Evolutionary conservation across 2,329 filamentous ascomycete species (phyloP).

Genomic region (Fusarium hostae): DNA sequence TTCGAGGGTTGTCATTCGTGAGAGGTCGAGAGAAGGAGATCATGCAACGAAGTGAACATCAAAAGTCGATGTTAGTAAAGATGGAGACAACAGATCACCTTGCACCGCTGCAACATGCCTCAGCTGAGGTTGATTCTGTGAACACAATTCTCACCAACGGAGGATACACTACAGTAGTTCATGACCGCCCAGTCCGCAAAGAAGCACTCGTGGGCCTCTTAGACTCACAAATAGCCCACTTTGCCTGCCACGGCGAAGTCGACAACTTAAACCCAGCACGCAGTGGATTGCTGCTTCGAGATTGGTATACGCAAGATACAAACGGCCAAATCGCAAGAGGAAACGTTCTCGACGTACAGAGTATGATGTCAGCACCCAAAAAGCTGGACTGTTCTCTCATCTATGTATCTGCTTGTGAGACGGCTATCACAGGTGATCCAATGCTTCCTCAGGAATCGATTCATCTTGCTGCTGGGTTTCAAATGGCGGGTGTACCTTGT

Average conservation of each 20-base stretch:
- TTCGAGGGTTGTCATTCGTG: background rate
- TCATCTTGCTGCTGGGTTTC: background rate
- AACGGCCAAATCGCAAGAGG: background rate
- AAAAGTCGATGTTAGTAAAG: background rate
- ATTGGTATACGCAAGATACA: background rate
- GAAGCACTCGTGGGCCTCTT: background rate
- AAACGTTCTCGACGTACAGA: background rate
- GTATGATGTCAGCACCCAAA: background rate
- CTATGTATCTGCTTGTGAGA: background rate
- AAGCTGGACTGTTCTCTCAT: background rate
- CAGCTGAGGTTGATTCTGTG: background rate
- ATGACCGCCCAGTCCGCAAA: background rate
- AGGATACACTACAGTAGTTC: background rate
- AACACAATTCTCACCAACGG: background rate
- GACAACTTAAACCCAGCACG: background rate
- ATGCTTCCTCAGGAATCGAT: background rate
- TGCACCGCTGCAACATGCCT: background rate
- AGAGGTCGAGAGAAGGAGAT: background rate
- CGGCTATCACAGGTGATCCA: background rate
- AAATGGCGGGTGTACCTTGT: background rate
- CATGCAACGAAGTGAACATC: accelerated
- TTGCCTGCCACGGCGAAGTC: background rate
- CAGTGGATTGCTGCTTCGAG: background rate
- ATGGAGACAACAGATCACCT: background rate
- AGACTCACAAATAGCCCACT: background rate